Base-by-base conservation (phyloP, 2,329 filamentous ascomycete genomes). In the Trichoderma simmonsii region DNA sequence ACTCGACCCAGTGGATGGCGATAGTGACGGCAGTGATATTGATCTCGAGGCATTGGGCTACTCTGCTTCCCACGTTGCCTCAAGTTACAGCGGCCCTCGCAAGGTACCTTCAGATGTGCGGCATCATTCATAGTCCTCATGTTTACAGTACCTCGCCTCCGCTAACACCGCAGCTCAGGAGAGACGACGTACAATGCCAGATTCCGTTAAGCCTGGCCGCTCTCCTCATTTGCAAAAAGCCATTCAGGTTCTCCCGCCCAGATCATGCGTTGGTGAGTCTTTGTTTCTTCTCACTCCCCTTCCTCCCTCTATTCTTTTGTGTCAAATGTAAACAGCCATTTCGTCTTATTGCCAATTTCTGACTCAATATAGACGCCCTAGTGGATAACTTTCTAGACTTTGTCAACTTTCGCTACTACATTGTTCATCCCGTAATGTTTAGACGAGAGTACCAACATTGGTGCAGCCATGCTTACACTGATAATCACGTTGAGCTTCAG, bases 331-430 rank as follows among this genome's bases (percentile, higher is more conserved):
- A 34, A 9, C 18, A 36, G 18, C 24, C 12, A 32, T 32, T 21
- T 28, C 3, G 4, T 18, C n/a, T 14, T 54, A 36, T 64, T 9
- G 8, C 57, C 26, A 63, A 61, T 5, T 21, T 30, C 24, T 4
- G 28, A 32, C 54, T 36, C 9, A 14, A 28, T 36, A 3, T 59
- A 83, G 82, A 83, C 71, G 75, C 74, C 11, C 75, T 83, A 7
- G 77, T 83, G 11, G 79, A 83, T 51, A 81, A 81, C 73, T 83
- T 83, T 67, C 74, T 83, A 15, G 76, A 77, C 63, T 77, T 78
- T 54, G 81, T 80, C 73, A 83, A 83, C 72, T 82, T 77, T 64
- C 81, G 82, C 72, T 81, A 81, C 76, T 83, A 83, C 71, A 80
- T 82, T 63, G 74, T 82, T 34, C 82, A 83, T 68, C 80, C 82